Conservation (phyloP, 768 basidiomycete genomes). For the Suillus ampliporus region DNA sequence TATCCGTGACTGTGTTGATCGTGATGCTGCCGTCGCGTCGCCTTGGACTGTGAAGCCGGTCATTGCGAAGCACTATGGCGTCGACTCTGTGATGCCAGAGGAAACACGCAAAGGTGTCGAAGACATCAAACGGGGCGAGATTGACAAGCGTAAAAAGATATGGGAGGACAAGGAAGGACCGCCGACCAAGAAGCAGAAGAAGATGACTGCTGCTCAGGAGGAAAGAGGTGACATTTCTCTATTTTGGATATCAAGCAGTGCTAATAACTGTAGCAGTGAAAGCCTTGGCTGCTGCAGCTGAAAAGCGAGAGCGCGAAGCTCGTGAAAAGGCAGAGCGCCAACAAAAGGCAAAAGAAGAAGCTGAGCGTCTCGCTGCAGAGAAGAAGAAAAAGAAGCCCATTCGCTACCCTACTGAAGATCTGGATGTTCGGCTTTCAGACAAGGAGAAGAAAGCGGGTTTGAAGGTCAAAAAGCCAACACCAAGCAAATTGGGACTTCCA, state of each 20-base stretch:
- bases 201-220: constrained; percentile 73
- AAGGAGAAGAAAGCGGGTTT: constrained; percentile 84
- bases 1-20: constrained; percentile 93
- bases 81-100: constrained; percentile 86
- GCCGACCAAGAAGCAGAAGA: constrained; percentile 82
- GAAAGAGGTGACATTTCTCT: constrained; percentile 60
- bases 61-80: constrained; percentile 85
- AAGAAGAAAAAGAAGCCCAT: constrained; percentile 90
- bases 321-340: constrained; percentile 73
- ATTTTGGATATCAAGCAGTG: constrained; percentile 12
- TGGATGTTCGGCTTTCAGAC: constrained; percentile 80
- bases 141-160: constrained; percentile 90
- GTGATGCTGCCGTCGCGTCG: constrained; percentile 89
- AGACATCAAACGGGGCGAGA: constrained; percentile 82
- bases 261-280: constrained; percentile 28
- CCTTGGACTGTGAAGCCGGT: constrained; percentile 94
- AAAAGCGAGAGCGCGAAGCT: constrained; percentile 72
- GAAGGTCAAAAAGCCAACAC: constrained; percentile 67
- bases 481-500: constrained; percentile 66
- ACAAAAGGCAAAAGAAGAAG: constrained; percentile 69
- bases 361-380: constrained; percentile 72
- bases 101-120: constrained; percentile 81
- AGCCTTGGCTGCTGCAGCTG: constrained; percentile 45
- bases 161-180: constrained; percentile 90
- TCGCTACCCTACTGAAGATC: constrained; percentile 92